Conservation (phyloP, 2,329 filamentous ascomycete species). For the Ophiocordyceps camponoti-saundersi region DNA sequence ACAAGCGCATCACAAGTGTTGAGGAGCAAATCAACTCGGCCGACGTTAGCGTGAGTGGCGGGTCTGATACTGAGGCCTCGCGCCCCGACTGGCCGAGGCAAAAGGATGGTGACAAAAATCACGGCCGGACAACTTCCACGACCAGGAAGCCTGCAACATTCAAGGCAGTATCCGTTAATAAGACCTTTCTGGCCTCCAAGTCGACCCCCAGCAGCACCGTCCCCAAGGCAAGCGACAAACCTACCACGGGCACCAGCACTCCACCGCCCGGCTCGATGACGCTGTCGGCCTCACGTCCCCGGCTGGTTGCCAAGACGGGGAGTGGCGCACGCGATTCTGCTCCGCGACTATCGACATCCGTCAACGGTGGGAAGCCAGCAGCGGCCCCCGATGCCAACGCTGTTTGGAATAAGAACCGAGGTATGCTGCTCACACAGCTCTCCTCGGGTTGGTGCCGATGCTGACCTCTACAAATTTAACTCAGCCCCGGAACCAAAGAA, state of each 20-base stretch:
- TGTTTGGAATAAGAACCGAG: conserved; percentile 82
- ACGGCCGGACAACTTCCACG: conserved; percentile 39
- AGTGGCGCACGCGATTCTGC: conserved; percentile 37
- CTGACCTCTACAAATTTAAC: neutral
- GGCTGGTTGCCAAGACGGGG: conserved; percentile 60
- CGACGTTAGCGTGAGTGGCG: conserved; percentile 53
- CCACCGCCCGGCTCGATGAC: conserved; percentile 27
- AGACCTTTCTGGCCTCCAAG: conserved; percentile 67
- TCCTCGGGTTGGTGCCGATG: neutral
- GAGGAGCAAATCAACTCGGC: conserved; percentile 44
- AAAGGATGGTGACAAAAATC: conserved; percentile 39
- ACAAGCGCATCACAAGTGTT: conserved; percentile 38
- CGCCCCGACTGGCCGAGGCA: conserved; percentile 36
- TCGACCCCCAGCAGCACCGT: conserved; percentile 24
- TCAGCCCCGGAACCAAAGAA: conserved; percentile 58
- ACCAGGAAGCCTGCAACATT: conserved; percentile 64
- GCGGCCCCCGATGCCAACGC: conserved; percentile 52
- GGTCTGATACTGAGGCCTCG: conserved; percentile 61
- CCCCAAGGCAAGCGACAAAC: conserved; percentile 34
- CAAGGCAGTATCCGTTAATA: conserved; percentile 75
- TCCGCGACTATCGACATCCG: conserved; percentile 20
- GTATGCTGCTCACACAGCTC: conserved; percentile 28
- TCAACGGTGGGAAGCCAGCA: conserved; percentile 42
- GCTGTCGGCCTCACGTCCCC: conserved; percentile 42
- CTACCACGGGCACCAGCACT: conserved; percentile 26